These are phyloP conservation scores for Mesostigma viride DNA, from an alignment of 139 green algal genomes.

Conservation along the genomic window DNA sequence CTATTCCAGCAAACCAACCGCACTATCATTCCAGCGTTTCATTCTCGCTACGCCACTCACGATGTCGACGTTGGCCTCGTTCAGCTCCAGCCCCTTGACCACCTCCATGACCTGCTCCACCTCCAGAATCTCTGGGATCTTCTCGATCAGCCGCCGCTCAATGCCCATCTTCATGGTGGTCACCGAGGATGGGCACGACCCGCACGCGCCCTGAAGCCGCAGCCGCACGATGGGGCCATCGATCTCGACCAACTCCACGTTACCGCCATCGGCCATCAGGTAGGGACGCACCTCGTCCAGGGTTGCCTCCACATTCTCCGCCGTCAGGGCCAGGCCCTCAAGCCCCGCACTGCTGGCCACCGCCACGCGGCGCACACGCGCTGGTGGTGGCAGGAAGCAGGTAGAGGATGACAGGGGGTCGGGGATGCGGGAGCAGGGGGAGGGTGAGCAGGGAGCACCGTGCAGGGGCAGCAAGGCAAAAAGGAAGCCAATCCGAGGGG, in stretches of 20 bases:
- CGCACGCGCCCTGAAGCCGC: conserved; percentile 81
- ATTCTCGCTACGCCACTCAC: no score
- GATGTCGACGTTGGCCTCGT: conserved; percentile 42
- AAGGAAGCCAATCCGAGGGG: no score
- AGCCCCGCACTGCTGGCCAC: no score
- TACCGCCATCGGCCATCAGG: conserved; percentile 93
- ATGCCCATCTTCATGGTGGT: conserved; percentile 99
- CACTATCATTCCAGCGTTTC: no score
- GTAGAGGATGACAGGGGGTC: no score
- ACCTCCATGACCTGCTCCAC: conserved; percentile 92
- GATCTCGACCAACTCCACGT: conserved; percentile 97
- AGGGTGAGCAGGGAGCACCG: no score
- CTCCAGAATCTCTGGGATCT: conserved; percentile 92
- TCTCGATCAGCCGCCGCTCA: conserved; percentile 85
- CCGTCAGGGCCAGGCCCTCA: conserved; percentile 94
- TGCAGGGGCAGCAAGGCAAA: no score
- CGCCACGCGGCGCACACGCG: no score
- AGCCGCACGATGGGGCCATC: conserved; percentile 86
- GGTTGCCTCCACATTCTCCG: conserved; percentile 91
- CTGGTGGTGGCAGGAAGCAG: no score
- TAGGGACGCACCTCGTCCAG: conserved; percentile 96
- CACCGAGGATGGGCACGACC: conserved; percentile 76
- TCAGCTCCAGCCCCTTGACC: conserved; percentile 74
- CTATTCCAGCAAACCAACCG: no score
- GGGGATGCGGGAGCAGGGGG: no score